Conservation (phyloP, 768 basidiomycete genomes). For the Kockovaella imperatae region DNA sequence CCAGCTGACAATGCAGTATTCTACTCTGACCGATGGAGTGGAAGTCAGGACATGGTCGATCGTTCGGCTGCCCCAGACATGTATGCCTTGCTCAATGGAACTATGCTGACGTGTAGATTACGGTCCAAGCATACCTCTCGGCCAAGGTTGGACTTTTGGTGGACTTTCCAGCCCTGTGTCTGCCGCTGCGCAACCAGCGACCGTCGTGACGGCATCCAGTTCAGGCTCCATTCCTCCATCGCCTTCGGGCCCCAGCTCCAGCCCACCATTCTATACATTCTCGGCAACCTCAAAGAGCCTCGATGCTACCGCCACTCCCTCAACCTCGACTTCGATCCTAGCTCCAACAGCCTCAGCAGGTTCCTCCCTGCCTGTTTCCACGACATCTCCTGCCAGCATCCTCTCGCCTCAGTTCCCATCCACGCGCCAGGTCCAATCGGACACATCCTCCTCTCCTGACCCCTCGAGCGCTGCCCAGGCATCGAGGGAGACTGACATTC, state of each 20-base stretch:
- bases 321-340: not conserved
- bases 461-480: not conserved
- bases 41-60: not conserved
- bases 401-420: not conserved
- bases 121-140: slow-evolving; percentile 10
- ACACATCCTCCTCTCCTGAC: not conserved
- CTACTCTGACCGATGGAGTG: not conserved
- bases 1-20: not conserved
- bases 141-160: slow-evolving; percentile 6
- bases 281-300: not conserved
- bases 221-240: not conserved
- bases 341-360: not conserved
- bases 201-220: not conserved
- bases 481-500: not conserved
- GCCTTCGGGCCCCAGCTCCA: no score
- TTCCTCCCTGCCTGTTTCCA: not conserved
- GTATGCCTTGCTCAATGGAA: not conserved
- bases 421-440: not conserved
- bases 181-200: not conserved
- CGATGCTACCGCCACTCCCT: not conserved
- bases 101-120: slow-evolving; percentile 3
- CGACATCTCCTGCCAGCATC: not conserved
- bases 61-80: slow-evolving; percentile 5
- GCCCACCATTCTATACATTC: no score
- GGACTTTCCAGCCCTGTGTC: slow-evolving; percentile 1